Base-by-base conservation (phyloP, 2,329 filamentous ascomycete genomes). In the Cordyceps tenuipes region DNA sequence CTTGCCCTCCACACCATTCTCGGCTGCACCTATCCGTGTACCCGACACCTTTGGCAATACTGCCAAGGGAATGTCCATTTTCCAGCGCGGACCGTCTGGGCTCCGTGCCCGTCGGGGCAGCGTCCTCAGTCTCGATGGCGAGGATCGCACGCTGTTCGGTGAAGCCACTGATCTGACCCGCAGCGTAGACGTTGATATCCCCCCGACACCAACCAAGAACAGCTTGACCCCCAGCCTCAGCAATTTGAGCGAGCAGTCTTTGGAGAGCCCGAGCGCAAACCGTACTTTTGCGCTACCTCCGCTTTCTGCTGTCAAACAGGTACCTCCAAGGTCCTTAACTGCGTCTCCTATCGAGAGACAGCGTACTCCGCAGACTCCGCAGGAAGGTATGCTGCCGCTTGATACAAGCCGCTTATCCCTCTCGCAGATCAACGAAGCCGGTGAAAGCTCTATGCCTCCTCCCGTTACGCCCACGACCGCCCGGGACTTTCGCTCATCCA, bases 121-220 rank as follows among this genome's bases (percentile, higher is more conserved):
- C 72, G 85, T 96, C 63, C 77, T 91, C 17, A 95, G 90, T 69
- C 77, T 92, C 49, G 89, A 96, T 67, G 88, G 86, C 23, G 90
- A 92, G 46, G 90, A 96, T 54, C 76, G 81, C 61, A 80, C 82
- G 64, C 66, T 76, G 39, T 74, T 75, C 62, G 69, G 65, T 23
- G 72, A 74, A 15, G 64, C 47, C 12, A 61, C 63, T 19, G 68
- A 73, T 48, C 57, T 70, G 39, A 63, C 65, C 15, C 66, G 56
- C 36, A 61, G 66, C 9, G 59, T 70, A 57, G 70, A 74, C 34
- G 79, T 76, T 44, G 91, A 96, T 54, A 78, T 93, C 61, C 92
- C 93, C n/a, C 92, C 93, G 1, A 99, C 94, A 1, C 94, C 94
- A 0, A 97, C 94, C 0, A 97, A 96, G 73, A 84, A 84, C 65